phyloP scores from a whole-genome alignment of 805 yeast species.

The Lachancea fermentati region DNA sequence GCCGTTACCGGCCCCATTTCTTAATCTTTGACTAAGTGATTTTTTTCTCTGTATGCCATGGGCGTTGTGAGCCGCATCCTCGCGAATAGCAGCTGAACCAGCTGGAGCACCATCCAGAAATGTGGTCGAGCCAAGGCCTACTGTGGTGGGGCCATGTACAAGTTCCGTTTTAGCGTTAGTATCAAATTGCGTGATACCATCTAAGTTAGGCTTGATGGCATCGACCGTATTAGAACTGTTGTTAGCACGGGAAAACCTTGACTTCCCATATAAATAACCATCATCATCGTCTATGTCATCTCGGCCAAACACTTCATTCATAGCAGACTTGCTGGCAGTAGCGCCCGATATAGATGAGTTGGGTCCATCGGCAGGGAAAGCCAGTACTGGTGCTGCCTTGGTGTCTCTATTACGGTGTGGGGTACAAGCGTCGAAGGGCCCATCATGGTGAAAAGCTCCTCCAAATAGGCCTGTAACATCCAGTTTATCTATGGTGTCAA shows the following conservation, averaged over 20 bases:
- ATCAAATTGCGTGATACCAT: constrained; percentile 58
- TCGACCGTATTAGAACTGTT: constrained; percentile 24
- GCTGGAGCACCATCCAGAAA: constrained; percentile 97
- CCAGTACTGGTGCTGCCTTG: constrained; percentile 83
- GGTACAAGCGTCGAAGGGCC: constrained; percentile 97
- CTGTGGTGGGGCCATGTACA: constrained; percentile 79
- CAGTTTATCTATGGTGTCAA: constrained; percentile 89
- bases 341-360: constrained; percentile 76
- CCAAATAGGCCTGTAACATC: constrained; percentile 96
- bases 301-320: constrained; percentile 75
- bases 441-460: constrained; percentile 95
- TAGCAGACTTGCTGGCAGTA: constrained; percentile 56
- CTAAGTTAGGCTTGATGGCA: constrained; percentile 47
- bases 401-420: constrained; percentile 85
- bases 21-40: constrained; percentile 68
- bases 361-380: constrained; percentile 95
- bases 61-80: constrained; percentile 32
- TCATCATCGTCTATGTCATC: constrained; percentile 44
- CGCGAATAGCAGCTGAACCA: constrained; percentile 39
- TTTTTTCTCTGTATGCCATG: constrained; percentile 69
- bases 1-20: constrained; percentile 16
- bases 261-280: constrained; percentile 33
- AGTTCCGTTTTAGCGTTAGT: constrained; percentile 60
- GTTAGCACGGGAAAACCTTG: constrained; percentile 9
- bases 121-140: constrained; percentile 88